These are phyloP conservation scores for Xylaria cubensis DNA, from an alignment of 495 filamentous ascomycete genomes.

Conservation along the genomic window DNA sequence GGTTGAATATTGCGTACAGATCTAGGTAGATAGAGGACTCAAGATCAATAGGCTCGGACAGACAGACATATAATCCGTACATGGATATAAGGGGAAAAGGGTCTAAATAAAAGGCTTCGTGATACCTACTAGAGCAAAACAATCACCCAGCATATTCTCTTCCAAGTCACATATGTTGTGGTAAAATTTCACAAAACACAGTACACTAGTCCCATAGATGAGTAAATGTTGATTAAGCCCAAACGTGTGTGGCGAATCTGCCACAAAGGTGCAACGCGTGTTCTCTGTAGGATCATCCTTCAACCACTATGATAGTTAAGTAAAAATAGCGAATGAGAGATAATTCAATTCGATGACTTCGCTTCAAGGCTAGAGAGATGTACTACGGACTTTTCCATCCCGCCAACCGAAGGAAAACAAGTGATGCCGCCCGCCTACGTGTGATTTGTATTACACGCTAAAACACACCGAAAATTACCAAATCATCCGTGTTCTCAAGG, in stretches of 20 bases:
- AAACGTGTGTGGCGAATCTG: neutral
- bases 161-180: neutral
- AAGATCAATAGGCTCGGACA: conserved; percentile 5
- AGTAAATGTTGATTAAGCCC: no score
- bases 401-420: neutral
- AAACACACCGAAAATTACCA: conserved; percentile 2
- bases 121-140: conserved; percentile 1
- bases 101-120: conserved; percentile 12
- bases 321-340: neutral
- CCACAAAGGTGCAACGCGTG: no score
- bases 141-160: neutral
- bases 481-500: neutral
- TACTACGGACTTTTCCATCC: neutral
- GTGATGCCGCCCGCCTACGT: neutral
- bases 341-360: neutral
- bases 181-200: no score
- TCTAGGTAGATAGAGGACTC: conserved; percentile 10
- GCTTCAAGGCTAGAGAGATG: neutral
- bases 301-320: neutral
- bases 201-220: no score
- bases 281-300: neutral
- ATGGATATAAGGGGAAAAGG: neutral
- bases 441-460: conserved; percentile 10
- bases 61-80: neutral
- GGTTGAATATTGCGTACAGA: neutral